These are phyloP conservation scores for Pterulicium gracile DNA, from an alignment of 1,284 basidiomycete species.

Conservation along the genomic window DNA sequence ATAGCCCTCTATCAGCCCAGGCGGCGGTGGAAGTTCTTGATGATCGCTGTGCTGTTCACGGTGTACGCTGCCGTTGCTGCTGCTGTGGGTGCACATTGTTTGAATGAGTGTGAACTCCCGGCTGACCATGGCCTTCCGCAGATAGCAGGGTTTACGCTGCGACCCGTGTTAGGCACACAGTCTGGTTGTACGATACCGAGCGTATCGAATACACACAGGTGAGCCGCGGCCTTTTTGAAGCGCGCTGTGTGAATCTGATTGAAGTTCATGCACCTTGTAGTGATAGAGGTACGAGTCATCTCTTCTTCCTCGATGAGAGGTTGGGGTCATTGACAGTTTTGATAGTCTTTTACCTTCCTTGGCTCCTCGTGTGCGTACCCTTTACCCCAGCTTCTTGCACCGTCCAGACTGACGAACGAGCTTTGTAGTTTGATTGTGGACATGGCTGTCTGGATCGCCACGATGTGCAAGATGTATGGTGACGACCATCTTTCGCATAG, in stretches of 20 bases:
- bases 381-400: neutral
- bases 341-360: neutral
- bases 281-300: neutral
- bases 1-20: neutral
- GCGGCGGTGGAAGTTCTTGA: neutral
- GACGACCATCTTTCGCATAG: too few relatives aligned
- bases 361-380: neutral
- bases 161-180: neutral
- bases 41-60: neutral
- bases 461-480: too few relatives aligned
- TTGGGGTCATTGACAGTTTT: neutral
- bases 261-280: neutral
- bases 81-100: neutral
- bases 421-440: too few relatives aligned
- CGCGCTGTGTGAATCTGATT: neutral
- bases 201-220: neutral
- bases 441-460: too few relatives aligned
- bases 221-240: neutral
- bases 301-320: neutral
- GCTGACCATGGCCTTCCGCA: neutral
- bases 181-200: neutral
- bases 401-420: neutral
- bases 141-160: neutral
- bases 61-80: neutral
- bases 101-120: too few relatives aligned